A percentile compares a stretch with the other conserved stretches of the same genome.
Conservation (phyloP, 2,329 filamentous ascomycete species). For the Aureobasidium vineae region DNA sequence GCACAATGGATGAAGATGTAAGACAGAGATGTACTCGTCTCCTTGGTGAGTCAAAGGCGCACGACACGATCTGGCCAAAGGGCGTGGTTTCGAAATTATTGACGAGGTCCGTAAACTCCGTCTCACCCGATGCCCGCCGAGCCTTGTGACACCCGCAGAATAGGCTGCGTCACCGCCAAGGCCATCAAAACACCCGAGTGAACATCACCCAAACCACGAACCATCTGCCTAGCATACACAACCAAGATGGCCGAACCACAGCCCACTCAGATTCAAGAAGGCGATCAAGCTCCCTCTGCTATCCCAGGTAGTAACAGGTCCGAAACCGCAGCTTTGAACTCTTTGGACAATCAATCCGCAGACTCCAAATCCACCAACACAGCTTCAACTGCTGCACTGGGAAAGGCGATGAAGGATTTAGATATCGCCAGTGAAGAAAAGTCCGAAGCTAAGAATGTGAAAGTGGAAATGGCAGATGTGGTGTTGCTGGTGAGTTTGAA, state of each 20-base stretch:
- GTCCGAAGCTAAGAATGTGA: conserved; percentile 51
- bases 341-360: conserved; percentile 55
- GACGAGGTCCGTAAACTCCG: neutral
- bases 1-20: neutral
- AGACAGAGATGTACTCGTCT: neutral
- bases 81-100: conserved; percentile 23
- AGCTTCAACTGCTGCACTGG: conserved; percentile 68
- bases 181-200: conserved; percentile 10
- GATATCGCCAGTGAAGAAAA: conserved; percentile 32
- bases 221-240: neutral
- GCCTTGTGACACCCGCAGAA: neutral
- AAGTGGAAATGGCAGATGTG: conserved; percentile 72
- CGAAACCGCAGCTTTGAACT: conserved; percentile 69
- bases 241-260: conserved; percentile 61
- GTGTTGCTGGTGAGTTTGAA: conserved; percentile 59
- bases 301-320: conserved; percentile 65
- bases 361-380: conserved; percentile 53
- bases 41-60: conserved; percentile 15
- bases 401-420: conserved; percentile 68
- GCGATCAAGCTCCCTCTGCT: conserved; percentile 58
- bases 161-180: neutral
- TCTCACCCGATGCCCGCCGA: neutral
- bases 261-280: conserved; percentile 58
- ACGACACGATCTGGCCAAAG: neutral
- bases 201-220: neutral